These are phyloP conservation scores for Dysphania ambrosioides DNA, from an alignment of 148 eudicot species.

Conservation along the genomic window DNA sequence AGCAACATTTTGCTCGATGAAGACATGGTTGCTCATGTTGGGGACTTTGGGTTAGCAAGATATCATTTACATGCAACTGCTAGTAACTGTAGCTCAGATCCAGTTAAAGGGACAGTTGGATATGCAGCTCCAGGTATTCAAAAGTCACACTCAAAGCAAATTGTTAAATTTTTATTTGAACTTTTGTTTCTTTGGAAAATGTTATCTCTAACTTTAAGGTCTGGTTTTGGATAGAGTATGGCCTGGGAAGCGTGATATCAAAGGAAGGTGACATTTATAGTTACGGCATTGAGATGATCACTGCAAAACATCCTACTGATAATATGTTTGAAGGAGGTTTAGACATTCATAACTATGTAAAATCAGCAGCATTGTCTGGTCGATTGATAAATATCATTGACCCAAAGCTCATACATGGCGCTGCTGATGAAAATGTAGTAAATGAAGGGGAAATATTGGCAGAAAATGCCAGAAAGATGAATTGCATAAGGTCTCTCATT, in stretches of 20 bases:
- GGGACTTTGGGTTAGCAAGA: constrained; percentile 28
- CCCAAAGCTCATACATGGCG: constrained; percentile 12
- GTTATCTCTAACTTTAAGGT: no score
- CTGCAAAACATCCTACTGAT: not conserved
- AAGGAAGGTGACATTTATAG: not conserved
- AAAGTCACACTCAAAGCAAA: no score
- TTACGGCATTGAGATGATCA: constrained; percentile 7
- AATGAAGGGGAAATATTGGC: not conserved
- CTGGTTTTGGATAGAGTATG: not conserved
- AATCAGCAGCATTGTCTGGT: constrained; percentile 2
- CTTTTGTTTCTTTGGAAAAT: no score
- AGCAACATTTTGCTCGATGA: no score
- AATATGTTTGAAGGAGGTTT: not conserved
- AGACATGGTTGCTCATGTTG: no score
- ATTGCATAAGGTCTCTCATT: constrained; percentile 13
- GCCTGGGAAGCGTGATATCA: not conserved
- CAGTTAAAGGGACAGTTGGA: constrained; percentile 26
- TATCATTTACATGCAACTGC: not conserved
- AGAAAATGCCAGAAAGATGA: not conserved
- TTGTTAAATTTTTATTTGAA: no score
- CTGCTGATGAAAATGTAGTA: not conserved
- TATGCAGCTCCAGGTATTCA: constrained; percentile 30
- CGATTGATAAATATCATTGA: not conserved
- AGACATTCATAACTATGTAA: constrained; percentile 2
- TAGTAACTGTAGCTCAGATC: constrained; percentile 17